phyloP scores from a whole-genome alignment of 257 asterid species.

The Solanum pennellii region DNA sequence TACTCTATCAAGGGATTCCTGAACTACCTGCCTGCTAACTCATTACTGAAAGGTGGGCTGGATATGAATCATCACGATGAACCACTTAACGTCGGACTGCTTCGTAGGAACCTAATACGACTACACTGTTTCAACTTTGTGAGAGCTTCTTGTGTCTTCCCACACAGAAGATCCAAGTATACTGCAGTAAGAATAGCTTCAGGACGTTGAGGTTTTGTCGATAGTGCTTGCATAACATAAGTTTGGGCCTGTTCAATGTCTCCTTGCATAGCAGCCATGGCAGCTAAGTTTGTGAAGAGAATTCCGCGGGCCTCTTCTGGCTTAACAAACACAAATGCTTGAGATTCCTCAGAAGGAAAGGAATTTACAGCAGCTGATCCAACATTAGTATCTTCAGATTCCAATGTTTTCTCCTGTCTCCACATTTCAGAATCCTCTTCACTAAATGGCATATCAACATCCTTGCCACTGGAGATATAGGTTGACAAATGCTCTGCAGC shows the following conservation, averaged over 20 bases:
- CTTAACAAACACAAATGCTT: constrained; percentile 27
- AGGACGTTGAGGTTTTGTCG: constrained; percentile 35
- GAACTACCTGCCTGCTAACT: constrained; percentile 61
- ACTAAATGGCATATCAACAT: constrained; percentile 48
- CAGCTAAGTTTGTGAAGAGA: constrained; percentile 50
- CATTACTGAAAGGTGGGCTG: constrained; percentile 27
- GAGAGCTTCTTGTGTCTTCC: constrained; percentile 54
- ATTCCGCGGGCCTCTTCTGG: constrained; percentile 86
- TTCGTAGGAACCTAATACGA: constrained; percentile 30
- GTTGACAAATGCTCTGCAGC: constrained; percentile 52
- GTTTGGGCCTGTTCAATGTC: constrained; percentile 55
- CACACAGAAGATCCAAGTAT: constrained; percentile 59
- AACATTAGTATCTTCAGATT: constrained; percentile 41
- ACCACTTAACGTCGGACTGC: constrained; percentile 18
- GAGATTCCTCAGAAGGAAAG: constrained; percentile 27
- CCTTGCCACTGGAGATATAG: constrained; percentile 37
- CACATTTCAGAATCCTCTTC: constrained; percentile 62
- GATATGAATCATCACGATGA: constrained; percentile 25
- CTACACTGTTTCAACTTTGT: constrained; percentile 49
- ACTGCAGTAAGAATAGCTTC: constrained; percentile 57
- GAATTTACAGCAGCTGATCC: constrained; percentile 8
- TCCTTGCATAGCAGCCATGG: constrained; percentile 43
- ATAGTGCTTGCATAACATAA: constrained; percentile 40
- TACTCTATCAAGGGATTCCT: constrained; percentile 44
- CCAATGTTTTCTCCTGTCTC: constrained; percentile 40